phyloP scores from a whole-genome alignment of 2,329 filamentous ascomycete species.

The Trichoderma harzianum region DNA sequence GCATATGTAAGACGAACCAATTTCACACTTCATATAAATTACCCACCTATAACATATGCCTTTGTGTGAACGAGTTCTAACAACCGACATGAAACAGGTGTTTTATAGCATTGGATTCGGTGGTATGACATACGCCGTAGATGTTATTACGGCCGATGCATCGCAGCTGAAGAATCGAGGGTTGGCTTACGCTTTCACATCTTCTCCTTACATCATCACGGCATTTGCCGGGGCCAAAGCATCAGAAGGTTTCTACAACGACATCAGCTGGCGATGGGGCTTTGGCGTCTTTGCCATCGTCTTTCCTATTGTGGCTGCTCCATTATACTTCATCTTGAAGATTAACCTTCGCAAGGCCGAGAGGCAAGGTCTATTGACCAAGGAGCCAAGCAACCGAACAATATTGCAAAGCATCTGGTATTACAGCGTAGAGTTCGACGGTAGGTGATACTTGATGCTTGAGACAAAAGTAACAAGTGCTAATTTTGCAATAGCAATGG shows the following conservation, averaged over 20 bases:
- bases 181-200: slow-evolving; percentile 38
- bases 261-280: slow-evolving; percentile 38
- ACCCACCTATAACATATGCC: not conserved
- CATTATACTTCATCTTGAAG: slow-evolving; percentile 53
- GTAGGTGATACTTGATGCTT: slow-evolving; percentile 25
- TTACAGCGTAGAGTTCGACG: slow-evolving; percentile 57
- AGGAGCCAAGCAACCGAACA: slow-evolving; percentile 42
- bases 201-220: slow-evolving; percentile 45
- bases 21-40: not conserved
- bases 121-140: slow-evolving; percentile 59
- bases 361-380: slow-evolving; percentile 42
- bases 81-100: slow-evolving; percentile 37
- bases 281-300: slow-evolving; percentile 62
- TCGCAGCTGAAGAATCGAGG: slow-evolving; percentile 40
- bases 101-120: slow-evolving; percentile 61
- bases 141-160: slow-evolving; percentile 64
- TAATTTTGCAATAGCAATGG: slow-evolving; percentile 35
- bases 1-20: slow-evolving; percentile 29
- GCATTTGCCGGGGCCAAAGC: slow-evolving; percentile 39
- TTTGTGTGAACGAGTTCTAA: not conserved
- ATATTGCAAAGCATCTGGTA: slow-evolving; percentile 45
- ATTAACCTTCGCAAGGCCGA: slow-evolving; percentile 56
- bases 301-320: slow-evolving; percentile 49
- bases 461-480: not conserved
- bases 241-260: slow-evolving; percentile 29